phyloP scores from a whole-genome alignment of 805 yeast genomes.

The Tetrapisispora namnaoensis region DNA sequence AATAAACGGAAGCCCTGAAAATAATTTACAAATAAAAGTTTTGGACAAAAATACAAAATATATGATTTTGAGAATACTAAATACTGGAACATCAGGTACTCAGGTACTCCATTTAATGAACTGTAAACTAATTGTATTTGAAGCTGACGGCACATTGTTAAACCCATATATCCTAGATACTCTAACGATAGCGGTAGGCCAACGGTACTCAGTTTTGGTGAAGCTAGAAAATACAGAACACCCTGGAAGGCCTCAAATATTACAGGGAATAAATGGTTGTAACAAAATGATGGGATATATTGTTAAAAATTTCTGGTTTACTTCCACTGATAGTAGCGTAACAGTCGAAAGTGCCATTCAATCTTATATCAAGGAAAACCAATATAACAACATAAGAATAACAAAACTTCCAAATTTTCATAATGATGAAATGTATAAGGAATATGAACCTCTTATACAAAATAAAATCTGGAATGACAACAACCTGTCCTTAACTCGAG shows the following conservation, averaged over 20 bases:
- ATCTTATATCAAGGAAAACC: not conserved
- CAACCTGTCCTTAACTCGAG: conserved; percentile 4
- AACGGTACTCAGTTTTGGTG: conserved; percentile 58
- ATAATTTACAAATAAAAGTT: conserved; percentile 26
- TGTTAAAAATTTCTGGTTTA: conserved; percentile 25
- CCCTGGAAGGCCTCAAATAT: conserved; percentile 1
- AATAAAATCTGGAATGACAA: conserved; percentile 9
- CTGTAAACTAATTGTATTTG: conserved; percentile 45
- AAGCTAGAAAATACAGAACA: conserved; percentile 37
- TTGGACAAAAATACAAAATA: conserved; percentile 35
- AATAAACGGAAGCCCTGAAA: conserved; percentile 16
- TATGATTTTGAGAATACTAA: conserved; percentile 38
- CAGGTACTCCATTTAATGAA: conserved; percentile 45
- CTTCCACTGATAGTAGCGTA: conserved; percentile 1
- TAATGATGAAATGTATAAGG: conserved; percentile 15
- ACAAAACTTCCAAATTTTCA: conserved; percentile 28
- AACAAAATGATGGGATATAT: conserved; percentile 43
- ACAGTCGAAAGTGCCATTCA: not conserved
- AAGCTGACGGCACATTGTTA: conserved; percentile 49
- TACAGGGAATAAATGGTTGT: conserved; percentile 38
- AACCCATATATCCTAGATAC: conserved; percentile 40
- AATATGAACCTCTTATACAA: conserved; percentile 11
- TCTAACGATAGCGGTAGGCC: conserved; percentile 60
- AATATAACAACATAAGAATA: conserved; percentile 24
- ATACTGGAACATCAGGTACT: conserved; percentile 49